Percentiles rank a stretch among this genome's conserved stretches.
Conservation (phyloP, 2,329 filamentous ascomycete genomes). For the Lithohypha guttulata region DNA sequence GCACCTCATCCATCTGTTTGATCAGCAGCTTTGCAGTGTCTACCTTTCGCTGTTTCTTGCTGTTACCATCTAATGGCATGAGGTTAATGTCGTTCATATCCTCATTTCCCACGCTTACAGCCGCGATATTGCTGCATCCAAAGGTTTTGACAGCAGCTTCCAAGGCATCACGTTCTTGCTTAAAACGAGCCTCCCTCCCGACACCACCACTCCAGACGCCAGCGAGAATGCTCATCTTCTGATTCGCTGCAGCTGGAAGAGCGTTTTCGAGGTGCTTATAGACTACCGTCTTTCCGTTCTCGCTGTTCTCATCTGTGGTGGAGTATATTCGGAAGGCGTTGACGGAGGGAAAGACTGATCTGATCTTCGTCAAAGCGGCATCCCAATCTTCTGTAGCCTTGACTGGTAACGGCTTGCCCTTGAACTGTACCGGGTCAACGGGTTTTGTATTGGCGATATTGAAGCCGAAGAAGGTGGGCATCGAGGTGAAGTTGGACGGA, state of each 20-base stretch:
- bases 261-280: conserved; percentile 3
- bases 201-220: conserved; percentile 5
- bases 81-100: conserved; percentile 2
- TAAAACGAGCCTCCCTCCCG: neutral
- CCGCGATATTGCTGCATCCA: conserved; percentile 4
- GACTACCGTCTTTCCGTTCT: neutral
- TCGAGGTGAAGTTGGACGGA: neutral
- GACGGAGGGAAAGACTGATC: neutral
- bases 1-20: conserved; percentile 1
- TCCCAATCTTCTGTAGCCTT: conserved; percentile 6
- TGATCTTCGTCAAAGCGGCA: neutral
- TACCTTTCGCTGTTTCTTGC: neutral
- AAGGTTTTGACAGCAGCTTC: neutral
- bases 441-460: conserved; percentile 6
- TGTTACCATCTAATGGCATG: neutral
- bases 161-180: conserved; percentile 1
- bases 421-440: neutral
- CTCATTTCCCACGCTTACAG: conserved; percentile 9
- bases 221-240: conserved; percentile 3
- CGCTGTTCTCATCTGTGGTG: neutral
- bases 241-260: neutral
- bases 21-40: neutral
- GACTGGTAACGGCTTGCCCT: neutral
- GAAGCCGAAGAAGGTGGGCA: neutral
- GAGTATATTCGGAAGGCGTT: conserved; percentile 7